phyloP scores from a whole-genome alignment of 805 yeast species.

The Ogataea paradorogensis region DNA sequence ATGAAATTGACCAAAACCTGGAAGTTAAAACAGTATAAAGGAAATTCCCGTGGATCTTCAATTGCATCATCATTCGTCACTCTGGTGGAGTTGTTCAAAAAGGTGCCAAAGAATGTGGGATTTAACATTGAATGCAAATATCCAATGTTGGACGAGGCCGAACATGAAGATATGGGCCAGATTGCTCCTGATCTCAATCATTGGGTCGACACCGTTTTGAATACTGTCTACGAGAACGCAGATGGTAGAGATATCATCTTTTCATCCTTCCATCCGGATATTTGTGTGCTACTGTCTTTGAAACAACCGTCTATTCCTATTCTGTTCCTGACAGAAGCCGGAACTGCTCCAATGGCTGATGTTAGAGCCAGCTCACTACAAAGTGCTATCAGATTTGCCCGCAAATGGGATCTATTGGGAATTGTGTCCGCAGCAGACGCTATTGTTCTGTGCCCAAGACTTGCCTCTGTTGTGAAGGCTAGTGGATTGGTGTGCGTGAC shows the following conservation, averaged over 20 bases:
- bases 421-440: slow-evolving; percentile 88
- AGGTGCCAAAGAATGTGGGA: slow-evolving; percentile 80
- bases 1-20: slow-evolving; percentile 88
- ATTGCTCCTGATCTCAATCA: slow-evolving; percentile 77
- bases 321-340: slow-evolving; percentile 84
- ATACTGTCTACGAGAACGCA: slow-evolving; percentile 73
- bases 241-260: slow-evolving; percentile 83
- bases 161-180: slow-evolving; percentile 83
- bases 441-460: slow-evolving; percentile 82
- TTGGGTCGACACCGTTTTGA: slow-evolving; percentile 84
- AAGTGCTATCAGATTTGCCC: slow-evolving; percentile 86
- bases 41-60: slow-evolving; percentile 85
- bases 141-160: slow-evolving; percentile 93
- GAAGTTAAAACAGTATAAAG: slow-evolving; percentile 83
- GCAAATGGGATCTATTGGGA: slow-evolving; percentile 87
- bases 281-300: slow-evolving; percentile 77
- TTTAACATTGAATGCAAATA: slow-evolving; percentile 93
- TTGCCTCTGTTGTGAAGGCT: slow-evolving; percentile 86
- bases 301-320: slow-evolving; percentile 95
- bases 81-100: slow-evolving; percentile 74
- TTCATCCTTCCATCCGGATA: slow-evolving; percentile 93
- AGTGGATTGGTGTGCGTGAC: slow-evolving; percentile 92
- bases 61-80: slow-evolving; percentile 93
- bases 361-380: slow-evolving; percentile 83
- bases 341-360: slow-evolving; percentile 85